Percentiles rank a stretch among this genome's conserved stretches.
Conservation (phyloP, 2,329 filamentous ascomycete species). For the Pyrenochaeta sp. region DNA sequence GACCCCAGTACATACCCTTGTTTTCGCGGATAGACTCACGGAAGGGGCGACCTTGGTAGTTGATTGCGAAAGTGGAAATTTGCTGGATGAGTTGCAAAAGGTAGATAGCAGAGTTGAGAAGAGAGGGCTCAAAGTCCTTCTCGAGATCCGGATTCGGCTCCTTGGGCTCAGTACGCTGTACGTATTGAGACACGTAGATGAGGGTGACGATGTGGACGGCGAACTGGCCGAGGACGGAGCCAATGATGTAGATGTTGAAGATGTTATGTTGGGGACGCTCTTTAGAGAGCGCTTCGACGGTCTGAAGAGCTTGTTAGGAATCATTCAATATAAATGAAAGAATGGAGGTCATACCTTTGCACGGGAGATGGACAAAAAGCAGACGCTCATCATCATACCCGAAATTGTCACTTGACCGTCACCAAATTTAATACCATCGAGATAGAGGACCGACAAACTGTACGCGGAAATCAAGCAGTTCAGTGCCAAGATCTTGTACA, state of each 20-base stretch:
- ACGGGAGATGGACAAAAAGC: constrained; percentile 97
- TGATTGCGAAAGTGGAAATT: constrained; percentile 98
- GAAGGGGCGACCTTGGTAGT: constrained; percentile 98
- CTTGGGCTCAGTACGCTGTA: constrained; percentile 80
- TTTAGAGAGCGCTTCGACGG: constrained; percentile 94
- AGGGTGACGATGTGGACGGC: constrained; percentile 93
- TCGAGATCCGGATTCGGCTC: constrained; percentile 81
- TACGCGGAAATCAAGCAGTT: constrained; percentile 99
- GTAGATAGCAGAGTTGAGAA: constrained; percentile 97
- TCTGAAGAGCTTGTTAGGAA: constrained; percentile 56
- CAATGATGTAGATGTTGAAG: constrained; percentile 99
- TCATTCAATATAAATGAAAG: not conserved
- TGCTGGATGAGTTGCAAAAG: constrained; percentile 98
- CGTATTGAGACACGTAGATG: constrained; percentile 91
- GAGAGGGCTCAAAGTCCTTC: constrained; percentile 89
- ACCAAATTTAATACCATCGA: constrained; percentile 98
- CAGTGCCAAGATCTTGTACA: constrained; percentile 99
- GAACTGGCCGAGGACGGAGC: constrained; percentile 96
- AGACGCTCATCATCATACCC: constrained; percentile 99
- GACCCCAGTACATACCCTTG: constrained; percentile 97
- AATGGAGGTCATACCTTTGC: constrained; percentile 69
- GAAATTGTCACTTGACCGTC: constrained; percentile 98
- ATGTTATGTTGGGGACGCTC: constrained; percentile 98
- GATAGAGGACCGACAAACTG: constrained; percentile 92
- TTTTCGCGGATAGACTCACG: constrained; percentile 95